Evolutionary conservation across 73 alveolate genomes (phyloP).

Genomic region (Paraurostyla sp.): DNA sequence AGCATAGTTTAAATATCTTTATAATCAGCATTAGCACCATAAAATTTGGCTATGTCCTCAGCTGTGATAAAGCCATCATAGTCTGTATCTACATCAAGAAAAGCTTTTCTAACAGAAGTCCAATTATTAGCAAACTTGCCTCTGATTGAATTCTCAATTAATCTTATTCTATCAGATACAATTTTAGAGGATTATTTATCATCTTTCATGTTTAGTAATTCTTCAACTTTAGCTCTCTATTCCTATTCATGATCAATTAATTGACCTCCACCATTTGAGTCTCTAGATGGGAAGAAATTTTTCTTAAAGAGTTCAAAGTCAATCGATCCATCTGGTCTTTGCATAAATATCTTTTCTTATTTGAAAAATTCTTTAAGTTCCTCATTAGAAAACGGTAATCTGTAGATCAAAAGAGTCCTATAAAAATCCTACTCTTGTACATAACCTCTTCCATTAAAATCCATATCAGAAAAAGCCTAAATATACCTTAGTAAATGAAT

Average conservation of each 20-base stretch:
- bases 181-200: slow-evolving; percentile 1
- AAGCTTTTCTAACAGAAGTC: slow-evolving; percentile 65
- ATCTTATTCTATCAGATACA: slow-evolving; percentile 23
- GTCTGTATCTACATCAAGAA: slow-evolving; percentile 60
- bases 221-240: not conserved
- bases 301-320: slow-evolving; percentile 38
- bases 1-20: slow-evolving; percentile 55
- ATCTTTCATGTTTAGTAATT: slow-evolving; percentile 10
- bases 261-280: slow-evolving; percentile 8
- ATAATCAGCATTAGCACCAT: slow-evolving; percentile 50
- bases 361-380: not conserved
- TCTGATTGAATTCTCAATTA: slow-evolving; percentile 59
- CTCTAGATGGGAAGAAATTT: slow-evolving; percentile 46
- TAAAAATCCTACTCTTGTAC: slow-evolving; percentile 24
- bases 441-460: slow-evolving; percentile 33
- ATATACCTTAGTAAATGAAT: not conserved
- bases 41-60: slow-evolving; percentile 51
- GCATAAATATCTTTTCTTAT: not conserved
- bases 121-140: slow-evolving; percentile 60
- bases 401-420: not conserved
- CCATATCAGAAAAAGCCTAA: slow-evolving; percentile 48
- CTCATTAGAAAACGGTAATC: slow-evolving; percentile 15
- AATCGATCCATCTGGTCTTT: slow-evolving; percentile 39
- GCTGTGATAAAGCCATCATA: slow-evolving; percentile 68
- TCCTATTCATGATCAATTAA: not conserved